These are phyloP conservation scores for Rasamsonia emersonii DNA, from an alignment of 2,329 filamentous ascomycete genomes.

Conservation along the genomic window DNA sequence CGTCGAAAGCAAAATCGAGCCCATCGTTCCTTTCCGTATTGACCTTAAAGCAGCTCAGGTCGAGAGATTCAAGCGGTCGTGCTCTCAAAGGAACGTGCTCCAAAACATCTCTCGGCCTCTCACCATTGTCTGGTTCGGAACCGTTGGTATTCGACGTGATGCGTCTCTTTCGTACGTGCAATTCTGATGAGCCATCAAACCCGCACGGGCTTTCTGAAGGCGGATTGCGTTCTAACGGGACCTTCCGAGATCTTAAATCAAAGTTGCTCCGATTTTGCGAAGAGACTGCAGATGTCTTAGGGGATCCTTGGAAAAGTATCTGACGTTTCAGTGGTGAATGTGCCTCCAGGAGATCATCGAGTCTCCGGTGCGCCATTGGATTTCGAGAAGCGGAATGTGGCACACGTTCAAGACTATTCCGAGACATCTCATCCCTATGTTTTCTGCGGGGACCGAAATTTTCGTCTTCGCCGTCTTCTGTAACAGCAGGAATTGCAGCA, in stretches of 20 bases:
- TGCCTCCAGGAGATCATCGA: conserved; percentile 25
- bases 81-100: conserved; percentile 46
- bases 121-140: neutral
- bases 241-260: too few species aligned
- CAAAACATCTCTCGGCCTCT: conserved; percentile 10
- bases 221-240: too few species aligned
- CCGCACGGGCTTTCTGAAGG: too few species aligned
- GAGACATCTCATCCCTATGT: too few species aligned
- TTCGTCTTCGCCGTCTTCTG: conserved; percentile 42
- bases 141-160: neutral
- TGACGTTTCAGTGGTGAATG: conserved; percentile 16
- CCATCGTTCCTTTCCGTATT: conserved; percentile 67
- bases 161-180: too few species aligned
- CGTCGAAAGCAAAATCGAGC: conserved; percentile 61
- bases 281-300: neutral
- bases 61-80: conserved; percentile 50
- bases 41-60: conserved; percentile 68
- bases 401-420: too few species aligned
- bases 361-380: conserved; percentile 14
- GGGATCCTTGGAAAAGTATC: conserved; percentile 7
- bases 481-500: conserved; percentile 36
- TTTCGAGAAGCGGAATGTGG: neutral
- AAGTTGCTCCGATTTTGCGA: neutral
- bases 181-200: too few species aligned
- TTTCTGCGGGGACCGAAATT: conserved; percentile 1